Percentiles rank a stretch among this genome's conserved stretches.
Evolutionary conservation across 306 rosid genomes (phyloP).

Genomic region (Cucurbita ficifolia): DNA sequence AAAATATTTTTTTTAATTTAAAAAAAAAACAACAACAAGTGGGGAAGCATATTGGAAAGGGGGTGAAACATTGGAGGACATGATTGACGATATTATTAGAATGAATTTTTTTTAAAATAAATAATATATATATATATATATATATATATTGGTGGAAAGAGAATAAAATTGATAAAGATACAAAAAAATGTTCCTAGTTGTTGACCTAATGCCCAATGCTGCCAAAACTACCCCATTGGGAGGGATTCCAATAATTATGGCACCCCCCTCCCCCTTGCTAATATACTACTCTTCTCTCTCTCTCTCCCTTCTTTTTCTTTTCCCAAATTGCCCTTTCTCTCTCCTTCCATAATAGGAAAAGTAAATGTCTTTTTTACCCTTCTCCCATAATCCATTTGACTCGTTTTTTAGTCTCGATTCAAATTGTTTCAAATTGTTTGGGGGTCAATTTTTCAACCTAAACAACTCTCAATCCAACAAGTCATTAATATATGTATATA

Average conservation of each 20-base stretch:
- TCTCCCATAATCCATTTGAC: not conserved
- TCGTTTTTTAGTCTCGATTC: too few relatives aligned
- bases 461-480: too few relatives aligned
- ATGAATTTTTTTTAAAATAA: not conserved
- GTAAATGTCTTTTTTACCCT: not conserved
- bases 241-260: conserved; percentile 15
- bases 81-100: conserved; percentile 1
- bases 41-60: not conserved
- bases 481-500: too few relatives aligned
- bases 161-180: conserved; percentile 1
- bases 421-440: too few relatives aligned
- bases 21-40: not conserved
- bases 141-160: not conserved
- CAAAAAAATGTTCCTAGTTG: conserved; percentile 14
- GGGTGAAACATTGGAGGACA: not conserved
- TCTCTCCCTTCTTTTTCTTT: not conserved
- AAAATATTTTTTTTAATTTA: not conserved
- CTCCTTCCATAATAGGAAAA: not conserved
- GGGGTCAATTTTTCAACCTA: too few relatives aligned
- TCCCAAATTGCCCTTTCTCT: not conserved
- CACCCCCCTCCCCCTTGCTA: not conserved
- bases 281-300: too few relatives aligned
- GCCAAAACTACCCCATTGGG: conserved; percentile 22
- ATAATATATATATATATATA: not conserved
- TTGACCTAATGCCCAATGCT: conserved; percentile 24